phyloP scores from a whole-genome alignment of 1,284 basidiomycete species.

The Apiotrichum montevideense region DNA sequence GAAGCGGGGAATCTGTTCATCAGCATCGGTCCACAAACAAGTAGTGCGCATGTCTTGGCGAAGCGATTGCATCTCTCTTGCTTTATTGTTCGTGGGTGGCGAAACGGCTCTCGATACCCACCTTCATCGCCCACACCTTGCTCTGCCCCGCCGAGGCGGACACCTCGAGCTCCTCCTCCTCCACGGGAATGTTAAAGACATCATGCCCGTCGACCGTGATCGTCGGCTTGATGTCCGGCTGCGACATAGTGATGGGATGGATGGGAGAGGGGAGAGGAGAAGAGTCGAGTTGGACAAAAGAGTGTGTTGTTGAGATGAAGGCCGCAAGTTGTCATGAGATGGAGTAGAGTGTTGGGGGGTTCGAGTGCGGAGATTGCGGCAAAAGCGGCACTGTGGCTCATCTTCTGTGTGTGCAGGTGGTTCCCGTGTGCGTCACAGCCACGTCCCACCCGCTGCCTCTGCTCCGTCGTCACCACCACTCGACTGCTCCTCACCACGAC shows the following conservation, averaged over 20 bases:
- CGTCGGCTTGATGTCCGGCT: conserved; percentile 16
- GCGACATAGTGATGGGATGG: conserved; percentile 4
- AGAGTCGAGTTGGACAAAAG: too few relatives aligned
- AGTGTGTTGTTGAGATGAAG: too few relatives aligned
- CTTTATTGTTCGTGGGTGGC: too few relatives aligned
- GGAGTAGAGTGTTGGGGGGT: background rate
- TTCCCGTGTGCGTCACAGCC: too few relatives aligned
- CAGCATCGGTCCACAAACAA: too few relatives aligned
- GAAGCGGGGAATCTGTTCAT: conserved; percentile 49
- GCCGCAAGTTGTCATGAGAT: background rate
- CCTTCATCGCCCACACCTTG: conserved; percentile 42
- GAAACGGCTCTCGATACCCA: background rate
- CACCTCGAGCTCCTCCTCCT: conserved; percentile 33
- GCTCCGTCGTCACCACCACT: background rate
- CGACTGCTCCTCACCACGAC: background rate
- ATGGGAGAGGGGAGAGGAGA: background rate
- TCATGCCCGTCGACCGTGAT: conserved; percentile 13
- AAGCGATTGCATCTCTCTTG: too few relatives aligned
- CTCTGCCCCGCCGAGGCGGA: conserved; percentile 16
- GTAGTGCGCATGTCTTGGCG: too few relatives aligned
- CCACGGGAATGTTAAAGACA: conserved; percentile 19
- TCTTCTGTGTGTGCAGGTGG: too few relatives aligned
- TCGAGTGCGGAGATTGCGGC: background rate
- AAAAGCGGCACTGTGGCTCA: background rate
- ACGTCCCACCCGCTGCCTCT: too few relatives aligned